These are phyloP conservation scores for Rhizophagus prolifer DNA, from an alignment of 192 early-diverging fungal genomes.

Conservation along the genomic window DNA sequence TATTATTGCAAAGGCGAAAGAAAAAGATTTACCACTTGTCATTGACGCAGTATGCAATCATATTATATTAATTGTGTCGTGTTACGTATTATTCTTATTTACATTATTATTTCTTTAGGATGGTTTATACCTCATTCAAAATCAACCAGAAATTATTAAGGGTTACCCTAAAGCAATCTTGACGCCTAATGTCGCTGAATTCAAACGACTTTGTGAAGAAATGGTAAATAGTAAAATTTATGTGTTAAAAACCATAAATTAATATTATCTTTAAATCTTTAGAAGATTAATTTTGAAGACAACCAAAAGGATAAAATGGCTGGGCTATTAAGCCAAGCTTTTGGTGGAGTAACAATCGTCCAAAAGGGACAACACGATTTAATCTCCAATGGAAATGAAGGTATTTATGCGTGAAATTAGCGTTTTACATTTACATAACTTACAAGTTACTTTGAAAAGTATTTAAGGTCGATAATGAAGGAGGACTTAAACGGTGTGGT, in stretches of 20 bases:
- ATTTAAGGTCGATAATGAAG: conserved; percentile 32
- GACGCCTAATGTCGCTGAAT: conserved; percentile 90
- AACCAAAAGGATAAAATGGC: conserved; percentile 22
- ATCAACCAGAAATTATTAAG: conserved; percentile 66
- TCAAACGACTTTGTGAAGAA: conserved; percentile 68
- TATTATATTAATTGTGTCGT: not conserved
- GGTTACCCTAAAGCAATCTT: conserved; percentile 75
- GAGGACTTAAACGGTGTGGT: conserved; percentile 85
- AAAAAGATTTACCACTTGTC: conserved; percentile 68
- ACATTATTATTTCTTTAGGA: conserved; percentile 54
- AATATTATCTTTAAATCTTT: not conserved
- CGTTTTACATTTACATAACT: not conserved
- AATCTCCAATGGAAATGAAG: conserved; percentile 69
- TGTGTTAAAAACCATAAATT: not conserved
- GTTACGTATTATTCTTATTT: not conserved
- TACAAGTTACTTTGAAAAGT: not conserved
- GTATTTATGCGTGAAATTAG: conserved; percentile 36
- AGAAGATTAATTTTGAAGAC: conserved; percentile 36
- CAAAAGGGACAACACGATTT: conserved; percentile 76
- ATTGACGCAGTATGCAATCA: conserved; percentile 78
- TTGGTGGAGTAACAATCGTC: conserved; percentile 79
- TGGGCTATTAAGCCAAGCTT: conserved; percentile 41
- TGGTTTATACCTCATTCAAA: conserved; percentile 74
- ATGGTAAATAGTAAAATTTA: conserved; percentile 35
- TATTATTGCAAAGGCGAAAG: conserved; percentile 68